phyloP scores from a whole-genome alignment of 2,329 filamentous ascomycete genomes.

The Colletotrichum sp. region DNA sequence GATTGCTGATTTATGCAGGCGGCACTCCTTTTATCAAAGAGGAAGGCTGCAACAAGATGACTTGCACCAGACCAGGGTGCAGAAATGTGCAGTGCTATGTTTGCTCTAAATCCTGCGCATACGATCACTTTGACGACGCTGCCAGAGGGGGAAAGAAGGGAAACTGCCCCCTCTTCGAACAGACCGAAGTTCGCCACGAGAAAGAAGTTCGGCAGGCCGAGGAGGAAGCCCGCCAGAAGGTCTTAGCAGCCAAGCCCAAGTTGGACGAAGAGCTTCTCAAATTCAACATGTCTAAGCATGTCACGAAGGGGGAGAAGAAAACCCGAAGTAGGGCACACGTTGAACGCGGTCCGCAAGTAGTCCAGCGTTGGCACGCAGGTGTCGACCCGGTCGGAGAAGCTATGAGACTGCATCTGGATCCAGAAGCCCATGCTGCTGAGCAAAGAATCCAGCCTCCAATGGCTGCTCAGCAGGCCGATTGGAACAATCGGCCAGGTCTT shows the following conservation, averaged over 20 bases:
- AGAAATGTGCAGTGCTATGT: conserved; percentile 68
- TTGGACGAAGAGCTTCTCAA: conserved; percentile 62
- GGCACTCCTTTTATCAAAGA: conserved; percentile 81
- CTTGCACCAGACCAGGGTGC: conserved; percentile 63
- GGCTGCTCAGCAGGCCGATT: neutral
- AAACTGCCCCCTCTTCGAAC: conserved; percentile 74
- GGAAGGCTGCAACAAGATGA: conserved; percentile 84
- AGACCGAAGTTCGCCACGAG: conserved; percentile 62
- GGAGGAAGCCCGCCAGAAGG: conserved; percentile 57
- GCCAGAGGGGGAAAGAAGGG: conserved; percentile 50
- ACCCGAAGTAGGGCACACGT: neutral
- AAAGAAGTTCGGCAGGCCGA: conserved; percentile 69
- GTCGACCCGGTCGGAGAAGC: neutral
- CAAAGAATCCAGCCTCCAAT: neutral
- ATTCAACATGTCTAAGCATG: conserved; percentile 61
- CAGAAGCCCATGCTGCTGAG: neutral
- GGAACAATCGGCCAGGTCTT: neutral
- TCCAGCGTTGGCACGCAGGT: neutral
- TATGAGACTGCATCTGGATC: neutral
- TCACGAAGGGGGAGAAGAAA: conserved; percentile 35
- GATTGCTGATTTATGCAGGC: conserved; percentile 41
- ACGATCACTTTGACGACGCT: conserved; percentile 72
- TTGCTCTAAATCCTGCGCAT: conserved; percentile 71
- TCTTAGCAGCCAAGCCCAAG: conserved; percentile 64
- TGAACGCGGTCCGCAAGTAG: neutral